These are phyloP conservation scores for Gilbertella persicaria DNA, from an alignment of 371 early-diverging fungal species.

Conservation along the genomic window DNA sequence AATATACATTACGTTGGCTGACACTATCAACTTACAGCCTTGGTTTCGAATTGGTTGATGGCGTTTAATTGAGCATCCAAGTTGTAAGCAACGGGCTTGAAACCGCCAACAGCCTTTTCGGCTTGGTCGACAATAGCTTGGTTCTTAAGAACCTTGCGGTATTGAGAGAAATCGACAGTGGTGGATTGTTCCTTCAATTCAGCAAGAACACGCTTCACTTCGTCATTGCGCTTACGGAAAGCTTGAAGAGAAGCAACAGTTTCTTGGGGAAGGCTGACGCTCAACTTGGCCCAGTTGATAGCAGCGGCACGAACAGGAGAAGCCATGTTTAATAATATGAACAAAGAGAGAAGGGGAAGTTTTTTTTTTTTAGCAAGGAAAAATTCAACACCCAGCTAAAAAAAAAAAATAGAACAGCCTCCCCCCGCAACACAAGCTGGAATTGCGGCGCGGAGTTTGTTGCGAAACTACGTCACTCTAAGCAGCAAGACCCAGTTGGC, in stretches of 20 bases:
- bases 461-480: too few species aligned
- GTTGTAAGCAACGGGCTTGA: slow-evolving; percentile 86
- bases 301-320: slow-evolving; percentile 60
- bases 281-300: slow-evolving; percentile 90
- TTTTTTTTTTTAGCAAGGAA: too few species aligned
- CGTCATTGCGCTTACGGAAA: slow-evolving; percentile 96
- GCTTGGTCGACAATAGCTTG: slow-evolving; percentile 85
- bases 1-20: too few species aligned
- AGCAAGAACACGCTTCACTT: slow-evolving; percentile 77
- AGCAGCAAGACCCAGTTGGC: too few species aligned
- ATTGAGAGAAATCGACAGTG: slow-evolving; percentile 86
- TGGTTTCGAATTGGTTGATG: slow-evolving; percentile 84
- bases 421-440: too few species aligned
- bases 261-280: slow-evolving; percentile 84
- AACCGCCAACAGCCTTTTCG: slow-evolving; percentile 79
- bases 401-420: too few species aligned
- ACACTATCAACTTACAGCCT: slow-evolving; percentile 78
- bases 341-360: background rate
- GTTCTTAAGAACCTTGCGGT: slow-evolving; percentile 88
- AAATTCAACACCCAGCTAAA: too few species aligned
- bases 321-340: slow-evolving; percentile 24
- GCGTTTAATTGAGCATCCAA: slow-evolving; percentile 84
- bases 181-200: slow-evolving; percentile 84
- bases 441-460: too few species aligned
- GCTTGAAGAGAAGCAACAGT: slow-evolving; percentile 83